phyloP scores from a whole-genome alignment of 768 basidiomycete species.

The Kwoniella mangroviensis region DNA sequence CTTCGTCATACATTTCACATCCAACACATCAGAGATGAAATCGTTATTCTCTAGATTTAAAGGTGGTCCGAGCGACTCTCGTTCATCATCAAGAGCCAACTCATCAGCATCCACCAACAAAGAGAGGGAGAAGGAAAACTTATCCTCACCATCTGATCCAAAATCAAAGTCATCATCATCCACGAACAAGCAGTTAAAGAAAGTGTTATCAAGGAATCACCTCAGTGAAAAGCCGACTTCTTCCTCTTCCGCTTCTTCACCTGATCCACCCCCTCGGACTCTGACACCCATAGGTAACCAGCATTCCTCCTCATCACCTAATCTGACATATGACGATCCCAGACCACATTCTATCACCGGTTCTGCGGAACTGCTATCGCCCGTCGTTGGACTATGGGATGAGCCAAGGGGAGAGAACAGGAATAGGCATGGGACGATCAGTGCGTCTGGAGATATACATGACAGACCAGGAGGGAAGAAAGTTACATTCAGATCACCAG shows the following conservation, averaged over 20 bases:
- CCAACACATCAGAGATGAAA: constrained; percentile 12
- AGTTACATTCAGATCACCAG: constrained; percentile 48
- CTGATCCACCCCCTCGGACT: background rate
- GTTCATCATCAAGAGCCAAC: constrained; percentile 4
- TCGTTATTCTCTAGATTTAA: constrained; percentile 23
- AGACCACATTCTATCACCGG: constrained; percentile 18
- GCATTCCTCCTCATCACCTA: constrained; percentile 1
- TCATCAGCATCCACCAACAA: constrained; percentile 17
- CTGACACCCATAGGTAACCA: constrained; percentile 3
- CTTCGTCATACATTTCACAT: background rate
- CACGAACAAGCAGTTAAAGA: background rate
- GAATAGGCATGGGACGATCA: constrained; percentile 17
- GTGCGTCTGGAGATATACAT: constrained; percentile 23
- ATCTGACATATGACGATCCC: background rate
- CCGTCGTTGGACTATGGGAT: constrained; percentile 18
- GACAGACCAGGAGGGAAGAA: constrained; percentile 39
- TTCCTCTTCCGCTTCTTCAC: background rate
- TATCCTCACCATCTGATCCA: background rate
- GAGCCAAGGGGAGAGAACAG: background rate
- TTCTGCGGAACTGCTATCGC: constrained; percentile 4
- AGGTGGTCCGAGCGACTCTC: constrained; percentile 9
- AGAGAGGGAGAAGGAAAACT: background rate
- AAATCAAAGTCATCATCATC: background rate
- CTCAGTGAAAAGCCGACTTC: background rate
- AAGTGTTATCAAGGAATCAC: background rate